phyloP scores from a whole-genome alignment of 2,329 filamentous ascomycete genomes.

The Hymenoscyphus salicellus region DNA sequence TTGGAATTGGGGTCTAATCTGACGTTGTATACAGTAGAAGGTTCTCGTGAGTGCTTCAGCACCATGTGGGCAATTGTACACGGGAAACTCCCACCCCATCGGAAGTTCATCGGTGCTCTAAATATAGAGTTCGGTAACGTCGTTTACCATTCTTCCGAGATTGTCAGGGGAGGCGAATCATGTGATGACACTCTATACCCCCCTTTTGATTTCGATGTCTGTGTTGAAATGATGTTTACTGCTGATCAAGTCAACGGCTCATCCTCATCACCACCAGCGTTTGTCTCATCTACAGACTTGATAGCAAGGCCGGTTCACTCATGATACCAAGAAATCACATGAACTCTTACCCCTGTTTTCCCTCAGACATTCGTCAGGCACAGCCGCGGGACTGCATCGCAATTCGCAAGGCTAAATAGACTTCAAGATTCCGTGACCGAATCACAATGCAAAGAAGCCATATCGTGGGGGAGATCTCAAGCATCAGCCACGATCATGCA shows the following conservation, averaged over 20 bases:
- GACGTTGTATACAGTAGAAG: too few relatives aligned
- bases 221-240: not conserved
- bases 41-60: too few relatives aligned
- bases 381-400: not conserved
- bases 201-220: not conserved
- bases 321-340: not conserved
- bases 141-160: not conserved
- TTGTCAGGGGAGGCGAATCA: not conserved
- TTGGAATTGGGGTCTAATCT: too few relatives aligned
- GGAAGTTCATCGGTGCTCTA: not conserved
- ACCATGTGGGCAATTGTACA: too few relatives aligned
- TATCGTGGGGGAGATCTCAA: not conserved
- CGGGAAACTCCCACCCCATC: too few relatives aligned
- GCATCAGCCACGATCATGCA: not conserved
- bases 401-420: not conserved
- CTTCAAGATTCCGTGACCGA: not conserved
- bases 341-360: not conserved
- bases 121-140: not conserved
- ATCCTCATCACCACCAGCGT: not conserved
- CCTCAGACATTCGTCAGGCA: conserved; percentile 1
- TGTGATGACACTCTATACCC: not conserved
- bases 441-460: not conserved
- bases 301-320: not conserved
- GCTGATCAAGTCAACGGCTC: not conserved
- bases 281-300: not conserved